Conservation (phyloP, 257 asterid genomes). For the Ilex asprella region DNA sequence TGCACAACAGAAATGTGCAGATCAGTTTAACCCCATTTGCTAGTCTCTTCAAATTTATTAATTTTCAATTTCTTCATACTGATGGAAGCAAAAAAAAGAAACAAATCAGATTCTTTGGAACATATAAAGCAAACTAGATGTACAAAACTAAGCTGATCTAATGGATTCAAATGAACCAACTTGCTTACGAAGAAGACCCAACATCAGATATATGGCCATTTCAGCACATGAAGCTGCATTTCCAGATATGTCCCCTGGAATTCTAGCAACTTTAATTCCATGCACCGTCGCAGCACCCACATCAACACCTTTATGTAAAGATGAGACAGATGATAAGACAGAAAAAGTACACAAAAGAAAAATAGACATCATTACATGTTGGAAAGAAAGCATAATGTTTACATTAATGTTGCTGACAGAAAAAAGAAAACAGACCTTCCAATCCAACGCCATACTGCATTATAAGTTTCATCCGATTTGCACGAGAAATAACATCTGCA, state of each 20-base stretch:
- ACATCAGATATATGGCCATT: conserved; percentile 84
- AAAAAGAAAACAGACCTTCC: conserved; percentile 47
- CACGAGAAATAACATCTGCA: conserved; percentile 66
- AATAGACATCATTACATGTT: background rate
- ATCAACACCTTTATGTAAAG: conserved; percentile 56
- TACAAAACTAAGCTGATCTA: too few species aligned
- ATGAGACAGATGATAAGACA: background rate
- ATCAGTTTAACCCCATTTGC: too few species aligned
- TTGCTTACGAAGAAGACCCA: conserved; percentile 98
- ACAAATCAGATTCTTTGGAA: too few species aligned
- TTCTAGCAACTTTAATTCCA: conserved; percentile 87
- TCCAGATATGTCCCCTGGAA: conserved; percentile 77
- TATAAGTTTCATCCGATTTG: conserved; percentile 78
- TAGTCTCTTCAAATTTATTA: too few species aligned
- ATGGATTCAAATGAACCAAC: conserved; percentile 36
- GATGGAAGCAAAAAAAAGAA: too few species aligned
- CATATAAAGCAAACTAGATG: too few species aligned
- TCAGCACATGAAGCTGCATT: conserved; percentile 98
- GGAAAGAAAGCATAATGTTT: background rate
- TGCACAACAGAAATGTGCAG: too few species aligned
- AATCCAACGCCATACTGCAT: conserved; percentile 97
- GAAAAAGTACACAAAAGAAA: background rate
- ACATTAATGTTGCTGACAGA: too few species aligned
- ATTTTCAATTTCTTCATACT: too few species aligned
- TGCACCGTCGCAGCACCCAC: conserved; percentile 69